A percentile compares a stretch with the other conserved stretches of the same genome.
Evolutionary conservation across 805 yeast species (phyloP).

Genomic region (Blastobotrys muscicola): DNA sequence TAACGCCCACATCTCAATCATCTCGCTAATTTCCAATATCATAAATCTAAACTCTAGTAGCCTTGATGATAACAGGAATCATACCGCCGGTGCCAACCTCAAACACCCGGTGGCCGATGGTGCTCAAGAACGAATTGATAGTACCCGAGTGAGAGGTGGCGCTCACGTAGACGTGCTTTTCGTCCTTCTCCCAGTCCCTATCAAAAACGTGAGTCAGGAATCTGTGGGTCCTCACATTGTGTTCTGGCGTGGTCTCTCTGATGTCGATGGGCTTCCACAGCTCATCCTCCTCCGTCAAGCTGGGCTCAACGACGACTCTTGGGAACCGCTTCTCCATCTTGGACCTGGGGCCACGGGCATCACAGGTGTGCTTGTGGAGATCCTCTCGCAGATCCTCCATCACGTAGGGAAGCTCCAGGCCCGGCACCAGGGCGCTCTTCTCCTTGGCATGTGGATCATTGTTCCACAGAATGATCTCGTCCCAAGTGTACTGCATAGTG

Average conservation of each 20-base stretch:
- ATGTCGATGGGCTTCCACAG: slow-evolving; percentile 6
- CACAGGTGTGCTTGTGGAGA: slow-evolving; percentile 43
- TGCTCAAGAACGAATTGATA: slow-evolving; percentile 37
- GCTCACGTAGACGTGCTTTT: slow-evolving; percentile 19
- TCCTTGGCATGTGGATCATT: slow-evolving; percentile 19
- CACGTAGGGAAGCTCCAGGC: slow-evolving; percentile 5
- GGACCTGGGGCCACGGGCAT: slow-evolving; percentile 32
- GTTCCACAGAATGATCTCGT: slow-evolving; percentile 21
- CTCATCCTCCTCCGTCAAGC: slow-evolving; percentile 10
- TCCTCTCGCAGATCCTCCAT: slow-evolving; percentile 34
- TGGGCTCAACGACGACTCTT: slow-evolving; percentile 4
- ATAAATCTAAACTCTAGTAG: background rate
- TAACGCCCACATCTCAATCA: too few relatives aligned
- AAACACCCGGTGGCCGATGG: slow-evolving; percentile 38
- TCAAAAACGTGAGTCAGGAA: slow-evolving; percentile 9
- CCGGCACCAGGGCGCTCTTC: slow-evolving; percentile 24
- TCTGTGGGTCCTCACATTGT: slow-evolving; percentile 7
- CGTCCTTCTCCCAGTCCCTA: slow-evolving; percentile 6
- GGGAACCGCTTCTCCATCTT: slow-evolving; percentile 34
- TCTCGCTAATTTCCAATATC: too few relatives aligned
- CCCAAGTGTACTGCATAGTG: slow-evolving; percentile 41
- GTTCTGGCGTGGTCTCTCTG: slow-evolving; percentile 10
- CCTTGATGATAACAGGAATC: slow-evolving; percentile 44
- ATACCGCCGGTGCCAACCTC: slow-evolving; percentile 44
- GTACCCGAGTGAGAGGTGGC: slow-evolving; percentile 42